Evolutionary conservation across 2,329 filamentous ascomycete genomes (phyloP).

Genomic region (Ophiocordyceps unilateralis): DNA sequence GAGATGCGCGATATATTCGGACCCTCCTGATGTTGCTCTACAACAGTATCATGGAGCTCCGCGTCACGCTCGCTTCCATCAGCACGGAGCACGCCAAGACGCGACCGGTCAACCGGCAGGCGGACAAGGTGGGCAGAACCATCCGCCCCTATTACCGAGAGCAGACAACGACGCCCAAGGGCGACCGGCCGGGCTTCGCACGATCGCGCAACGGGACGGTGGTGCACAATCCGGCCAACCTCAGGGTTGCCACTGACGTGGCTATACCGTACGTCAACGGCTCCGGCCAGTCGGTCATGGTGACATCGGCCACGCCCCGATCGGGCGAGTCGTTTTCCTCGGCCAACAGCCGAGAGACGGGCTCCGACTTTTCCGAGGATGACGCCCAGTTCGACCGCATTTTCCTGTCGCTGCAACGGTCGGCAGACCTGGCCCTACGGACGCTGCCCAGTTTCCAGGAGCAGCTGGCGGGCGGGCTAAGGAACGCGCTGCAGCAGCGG

Average conservation of each 20-base stretch:
- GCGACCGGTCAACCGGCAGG: slow-evolving; percentile 4
- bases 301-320: slow-evolving; percentile 52
- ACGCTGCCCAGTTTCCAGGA: slow-evolving; percentile 52
- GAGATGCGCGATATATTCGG: slow-evolving; percentile 49
- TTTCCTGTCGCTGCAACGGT: slow-evolving; percentile 56
- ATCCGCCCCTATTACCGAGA: slow-evolving; percentile 33
- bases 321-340: slow-evolving; percentile 68
- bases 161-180: slow-evolving; percentile 33
- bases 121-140: slow-evolving; percentile 23
- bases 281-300: slow-evolving; percentile 29
- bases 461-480: slow-evolving; percentile 47
- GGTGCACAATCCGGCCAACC: slow-evolving; percentile 32
- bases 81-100: slow-evolving; percentile 9
- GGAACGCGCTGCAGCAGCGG: slow-evolving; percentile 42
- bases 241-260: slow-evolving; percentile 39
- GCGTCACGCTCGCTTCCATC: slow-evolving; percentile 30
- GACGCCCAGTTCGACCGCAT: slow-evolving; percentile 71
- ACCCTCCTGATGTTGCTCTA: slow-evolving; percentile 46
- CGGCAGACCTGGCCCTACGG: slow-evolving; percentile 55
- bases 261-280: slow-evolving; percentile 28
- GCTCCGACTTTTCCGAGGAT: slow-evolving; percentile 53
- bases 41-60: slow-evolving; percentile 50
- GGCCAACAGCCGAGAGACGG: slow-evolving; percentile 24
- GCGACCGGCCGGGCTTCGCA: slow-evolving; percentile 23
- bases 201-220: slow-evolving; percentile 18